phyloP scores from a whole-genome alignment of 108 stramenopile genomes.

The Nitzschia putrida region DNA sequence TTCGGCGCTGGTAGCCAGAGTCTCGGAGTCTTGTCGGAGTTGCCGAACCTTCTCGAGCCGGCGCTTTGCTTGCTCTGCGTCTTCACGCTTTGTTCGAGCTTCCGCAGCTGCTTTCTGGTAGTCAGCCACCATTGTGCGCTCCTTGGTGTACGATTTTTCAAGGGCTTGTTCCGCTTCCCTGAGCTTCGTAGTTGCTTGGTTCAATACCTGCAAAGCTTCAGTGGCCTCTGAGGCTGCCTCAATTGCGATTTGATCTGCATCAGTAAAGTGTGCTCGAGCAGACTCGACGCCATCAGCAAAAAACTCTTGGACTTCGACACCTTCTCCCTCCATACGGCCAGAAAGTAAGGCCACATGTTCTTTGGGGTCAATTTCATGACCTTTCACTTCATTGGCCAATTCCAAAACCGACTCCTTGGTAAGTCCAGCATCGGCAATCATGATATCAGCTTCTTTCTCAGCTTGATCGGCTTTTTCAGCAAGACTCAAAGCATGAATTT shows the following conservation, averaged over 20 bases:
- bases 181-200: constrained; percentile 49
- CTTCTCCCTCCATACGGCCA: constrained; percentile 40
- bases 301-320: constrained; percentile 63
- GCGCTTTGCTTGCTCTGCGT: constrained; percentile 54
- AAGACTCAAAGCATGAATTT: constrained; percentile 36
- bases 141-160: constrained; percentile 44
- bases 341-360: constrained; percentile 13
- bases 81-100: constrained; percentile 65
- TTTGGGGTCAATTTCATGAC: constrained; percentile 21
- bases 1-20: constrained; percentile 57
- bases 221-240: constrained; percentile 58
- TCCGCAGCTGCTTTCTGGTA: constrained; percentile 59
- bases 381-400: constrained; percentile 19
- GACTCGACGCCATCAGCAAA: constrained; percentile 64
- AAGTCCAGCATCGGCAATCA: constrained; percentile 36
- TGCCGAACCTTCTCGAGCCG: constrained; percentile 58
- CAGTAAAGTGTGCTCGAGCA: constrained; percentile 40
- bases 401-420: constrained; percentile 24
- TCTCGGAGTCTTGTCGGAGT: constrained; percentile 51
- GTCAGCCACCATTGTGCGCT: constrained; percentile 47
- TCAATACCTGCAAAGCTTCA: constrained; percentile 46
- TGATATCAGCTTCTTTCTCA: constrained; percentile 42
- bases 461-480: constrained; percentile 40
- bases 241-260: constrained; percentile 55
- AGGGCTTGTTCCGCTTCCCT: constrained; percentile 54